These are phyloP conservation scores for Pistacia integerrima DNA, from an alignment of 345 rosid species.

Conservation along the genomic window DNA sequence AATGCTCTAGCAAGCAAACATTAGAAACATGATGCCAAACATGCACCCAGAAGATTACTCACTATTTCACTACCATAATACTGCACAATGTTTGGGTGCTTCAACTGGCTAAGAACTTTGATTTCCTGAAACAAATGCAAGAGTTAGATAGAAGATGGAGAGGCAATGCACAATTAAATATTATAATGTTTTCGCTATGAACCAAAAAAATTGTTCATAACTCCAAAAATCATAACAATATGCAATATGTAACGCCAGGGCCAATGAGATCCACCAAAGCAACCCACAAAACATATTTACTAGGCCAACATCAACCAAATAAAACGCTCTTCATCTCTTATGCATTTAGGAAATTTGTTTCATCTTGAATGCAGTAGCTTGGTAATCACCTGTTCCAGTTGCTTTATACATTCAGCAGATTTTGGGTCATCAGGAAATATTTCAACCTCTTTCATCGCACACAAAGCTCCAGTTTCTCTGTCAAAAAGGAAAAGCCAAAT, in stretches of 20 bases:
- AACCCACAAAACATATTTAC: not conserved
- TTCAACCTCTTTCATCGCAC: slow-evolving; percentile 98
- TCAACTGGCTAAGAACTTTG: slow-evolving; percentile 83
- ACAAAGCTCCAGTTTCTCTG: slow-evolving; percentile 94
- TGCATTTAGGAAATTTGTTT: slow-evolving; percentile 6
- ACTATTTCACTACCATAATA: slow-evolving; percentile 98
- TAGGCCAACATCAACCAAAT: not conserved
- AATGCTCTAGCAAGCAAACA: slow-evolving; percentile 3
- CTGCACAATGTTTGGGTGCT: slow-evolving; percentile 97
- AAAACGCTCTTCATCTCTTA: not conserved
- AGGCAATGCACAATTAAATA: slow-evolving; percentile 1
- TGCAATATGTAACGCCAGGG: not conserved
- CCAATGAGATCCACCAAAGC: slow-evolving; percentile 2
- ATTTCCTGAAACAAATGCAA: slow-evolving; percentile 65
- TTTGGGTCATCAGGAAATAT: slow-evolving; percentile 91
- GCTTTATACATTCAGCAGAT: slow-evolving; percentile 80
- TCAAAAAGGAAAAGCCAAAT: slow-evolving; percentile 22
- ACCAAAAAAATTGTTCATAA: slow-evolving; percentile 1
- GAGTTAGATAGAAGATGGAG: slow-evolving; percentile 14
- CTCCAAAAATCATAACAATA: not conserved
- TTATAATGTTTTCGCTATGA: not conserved
- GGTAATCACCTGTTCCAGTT: slow-evolving; percentile 74
- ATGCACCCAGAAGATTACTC: slow-evolving; percentile 41
- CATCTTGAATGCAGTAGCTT: slow-evolving; percentile 2
- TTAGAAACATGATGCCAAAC: not conserved